Conservation (phyloP, 2,329 filamentous ascomycete genomes). For the Hypoxylon sp. region DNA sequence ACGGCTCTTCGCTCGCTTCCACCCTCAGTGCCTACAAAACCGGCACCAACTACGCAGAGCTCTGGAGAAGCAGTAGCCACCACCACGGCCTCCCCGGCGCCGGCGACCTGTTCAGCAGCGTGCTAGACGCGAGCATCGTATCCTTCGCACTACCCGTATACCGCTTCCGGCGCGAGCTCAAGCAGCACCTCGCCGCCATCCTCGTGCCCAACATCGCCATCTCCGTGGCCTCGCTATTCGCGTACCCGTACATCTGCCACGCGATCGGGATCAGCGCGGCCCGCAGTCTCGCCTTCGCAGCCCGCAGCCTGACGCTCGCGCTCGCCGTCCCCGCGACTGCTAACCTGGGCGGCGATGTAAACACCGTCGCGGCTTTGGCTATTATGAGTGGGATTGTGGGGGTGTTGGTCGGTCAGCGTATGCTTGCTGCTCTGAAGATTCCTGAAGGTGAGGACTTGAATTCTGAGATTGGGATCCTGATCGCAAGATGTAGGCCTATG, state of each 20-base stretch:
- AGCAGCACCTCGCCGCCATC: constrained; percentile 68
- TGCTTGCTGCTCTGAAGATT: constrained; percentile 66
- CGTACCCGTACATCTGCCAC: constrained; percentile 69
- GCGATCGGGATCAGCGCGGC: constrained; percentile 68
- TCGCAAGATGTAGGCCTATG: background rate
- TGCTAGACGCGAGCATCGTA: constrained; percentile 72
- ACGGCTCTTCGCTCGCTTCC: constrained; percentile 58
- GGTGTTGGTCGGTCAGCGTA: constrained; percentile 66
- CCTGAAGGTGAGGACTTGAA: constrained; percentile 62
- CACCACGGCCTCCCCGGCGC: constrained; percentile 63
- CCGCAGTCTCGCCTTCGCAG: constrained; percentile 69
- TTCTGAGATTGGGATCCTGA: background rate
- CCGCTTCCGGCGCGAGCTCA: constrained; percentile 70
- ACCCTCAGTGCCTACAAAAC: constrained; percentile 67
- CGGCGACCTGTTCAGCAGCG: constrained; percentile 68
- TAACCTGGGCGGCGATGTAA: constrained; percentile 70
- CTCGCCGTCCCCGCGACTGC: constrained; percentile 70
- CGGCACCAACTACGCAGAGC: constrained; percentile 65
- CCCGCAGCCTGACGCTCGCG: constrained; percentile 71
- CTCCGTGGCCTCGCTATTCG: constrained; percentile 68
- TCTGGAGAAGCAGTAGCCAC: constrained; percentile 60
- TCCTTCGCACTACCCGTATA: constrained; percentile 74
- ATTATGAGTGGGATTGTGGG: constrained; percentile 73
- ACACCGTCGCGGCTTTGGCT: constrained; percentile 69
- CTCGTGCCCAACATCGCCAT: constrained; percentile 67